These are phyloP conservation scores for Aspergillus bombycis DNA, from an alignment of 2,329 filamentous ascomycete genomes.

Conservation along the genomic window DNA sequence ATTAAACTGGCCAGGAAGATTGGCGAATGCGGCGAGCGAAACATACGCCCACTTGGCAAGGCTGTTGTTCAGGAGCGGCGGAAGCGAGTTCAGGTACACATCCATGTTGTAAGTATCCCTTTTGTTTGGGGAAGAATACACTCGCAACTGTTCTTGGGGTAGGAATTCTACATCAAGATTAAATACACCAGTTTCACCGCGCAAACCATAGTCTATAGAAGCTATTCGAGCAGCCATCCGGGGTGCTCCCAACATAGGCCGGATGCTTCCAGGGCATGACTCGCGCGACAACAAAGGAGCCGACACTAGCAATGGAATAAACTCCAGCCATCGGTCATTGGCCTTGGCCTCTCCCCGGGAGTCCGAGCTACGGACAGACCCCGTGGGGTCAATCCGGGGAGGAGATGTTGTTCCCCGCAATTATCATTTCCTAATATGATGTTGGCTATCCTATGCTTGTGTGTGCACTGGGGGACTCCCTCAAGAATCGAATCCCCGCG, in stretches of 20 bases:
- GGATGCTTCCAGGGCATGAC: neutral
- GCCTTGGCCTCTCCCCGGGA: neutral
- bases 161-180: neutral
- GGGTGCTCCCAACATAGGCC: neutral
- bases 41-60: constrained; percentile 16
- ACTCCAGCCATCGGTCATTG: neutral
- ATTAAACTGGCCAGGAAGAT: constrained; percentile 15
- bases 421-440: neutral
- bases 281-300: neutral
- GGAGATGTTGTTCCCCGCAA: neutral
- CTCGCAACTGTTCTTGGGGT: rapidly evolving
- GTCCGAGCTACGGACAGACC: neutral
- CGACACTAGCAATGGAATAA: neutral
- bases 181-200: neutral
- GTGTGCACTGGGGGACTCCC: neutral
- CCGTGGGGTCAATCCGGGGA: neutral
- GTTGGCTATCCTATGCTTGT: neutral
- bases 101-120: neutral
- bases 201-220: neutral
- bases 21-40: constrained; percentile 12
- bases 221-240: neutral
- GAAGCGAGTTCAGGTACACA: constrained; percentile 10
- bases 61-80: constrained; percentile 7
- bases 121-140: neutral
- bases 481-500: neutral